These are phyloP conservation scores for Candida sojae DNA, from an alignment of 1,139 yeast species.

Conservation along the genomic window DNA sequence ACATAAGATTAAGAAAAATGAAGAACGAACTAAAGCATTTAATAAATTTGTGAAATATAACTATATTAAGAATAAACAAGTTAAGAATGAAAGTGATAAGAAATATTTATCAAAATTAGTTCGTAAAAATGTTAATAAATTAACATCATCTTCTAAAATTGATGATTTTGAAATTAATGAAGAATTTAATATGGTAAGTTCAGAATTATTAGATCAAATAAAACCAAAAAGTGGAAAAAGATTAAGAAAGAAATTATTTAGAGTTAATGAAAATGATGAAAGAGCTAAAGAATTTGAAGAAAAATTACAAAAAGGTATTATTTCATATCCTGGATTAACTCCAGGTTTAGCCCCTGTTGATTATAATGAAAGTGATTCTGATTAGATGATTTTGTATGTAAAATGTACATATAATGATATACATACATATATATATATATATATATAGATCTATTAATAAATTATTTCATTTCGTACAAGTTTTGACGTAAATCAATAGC, in stretches of 20 bases:
- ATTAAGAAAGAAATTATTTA: constrained; percentile 26
- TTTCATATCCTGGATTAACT: constrained; percentile 70
- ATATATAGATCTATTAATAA: constrained; percentile 5
- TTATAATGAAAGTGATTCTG: constrained; percentile 49
- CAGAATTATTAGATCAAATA: constrained; percentile 34
- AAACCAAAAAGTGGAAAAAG: constrained; percentile 22
- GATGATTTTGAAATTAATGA: constrained; percentile 44
- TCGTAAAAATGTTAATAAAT: constrained; percentile 47
- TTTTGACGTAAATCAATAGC: constrained; percentile 81
- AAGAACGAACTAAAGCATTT: constrained; percentile 40
- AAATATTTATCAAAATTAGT: constrained; percentile 51
- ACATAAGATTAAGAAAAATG: constrained; percentile 35
- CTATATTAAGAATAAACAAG: constrained; percentile 40
- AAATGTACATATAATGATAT: too few relatives aligned
- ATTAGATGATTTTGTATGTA: constrained; percentile 16
- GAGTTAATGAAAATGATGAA: background rate
- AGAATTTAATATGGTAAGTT: constrained; percentile 47
- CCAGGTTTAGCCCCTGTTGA: constrained; percentile 94
- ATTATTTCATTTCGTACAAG: constrained; percentile 52
- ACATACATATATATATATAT: constrained; percentile 1
- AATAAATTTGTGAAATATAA: constrained; percentile 53
- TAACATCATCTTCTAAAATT: constrained; percentile 46
- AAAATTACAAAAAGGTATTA: constrained; percentile 44
- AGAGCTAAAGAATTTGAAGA: constrained; percentile 38
- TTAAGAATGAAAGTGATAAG: constrained; percentile 45